Conservation (phyloP, 1,284 basidiomycete species). For the Austroboletus novae-zelandiae region DNA sequence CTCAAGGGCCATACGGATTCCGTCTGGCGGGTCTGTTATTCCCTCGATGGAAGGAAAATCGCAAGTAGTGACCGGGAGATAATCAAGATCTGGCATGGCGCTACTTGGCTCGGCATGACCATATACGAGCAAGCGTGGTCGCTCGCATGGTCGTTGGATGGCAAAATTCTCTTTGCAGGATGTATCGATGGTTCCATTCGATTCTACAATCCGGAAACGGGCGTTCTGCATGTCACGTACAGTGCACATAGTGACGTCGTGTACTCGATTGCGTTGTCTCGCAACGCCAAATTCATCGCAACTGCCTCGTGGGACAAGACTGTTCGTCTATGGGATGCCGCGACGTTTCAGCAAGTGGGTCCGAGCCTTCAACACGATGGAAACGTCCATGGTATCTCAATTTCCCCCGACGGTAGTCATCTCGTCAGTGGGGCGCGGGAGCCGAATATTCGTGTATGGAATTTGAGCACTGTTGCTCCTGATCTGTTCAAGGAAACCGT, state of each 20-base stretch:
- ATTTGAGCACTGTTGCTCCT: constrained; percentile 12
- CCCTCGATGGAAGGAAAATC: constrained; percentile 17
- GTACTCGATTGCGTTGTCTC: constrained; percentile 14
- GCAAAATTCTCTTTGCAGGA: constrained; percentile 13
- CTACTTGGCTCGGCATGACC: constrained; percentile 1
- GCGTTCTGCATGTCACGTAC: background rate
- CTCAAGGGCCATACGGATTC: constrained; percentile 13
- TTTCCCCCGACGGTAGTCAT: constrained; percentile 16
- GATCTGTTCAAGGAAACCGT: constrained; percentile 14
- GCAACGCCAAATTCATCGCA: constrained; percentile 16
- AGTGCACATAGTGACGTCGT: constrained; percentile 14
- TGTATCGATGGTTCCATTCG: constrained; percentile 19
- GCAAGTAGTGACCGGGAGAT: constrained; percentile 22
- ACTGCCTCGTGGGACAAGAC: constrained; percentile 26
- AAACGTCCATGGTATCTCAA: constrained; percentile 12
- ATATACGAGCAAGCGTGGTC: constrained; percentile 22
- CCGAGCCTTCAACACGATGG: constrained; percentile 16
- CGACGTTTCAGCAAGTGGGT: constrained; percentile 18
- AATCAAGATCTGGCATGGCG: constrained; percentile 19
- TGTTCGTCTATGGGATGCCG: constrained; percentile 21
- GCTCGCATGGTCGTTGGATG: constrained; percentile 18
- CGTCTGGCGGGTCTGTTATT: constrained; percentile 22
- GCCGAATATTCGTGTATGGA: constrained; percentile 16
- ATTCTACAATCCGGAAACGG: constrained; percentile 10
- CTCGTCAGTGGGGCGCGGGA: constrained; percentile 20